phyloP scores from a whole-genome alignment of 2,329 filamentous ascomycete genomes.

The Onygenales sp. region DNA sequence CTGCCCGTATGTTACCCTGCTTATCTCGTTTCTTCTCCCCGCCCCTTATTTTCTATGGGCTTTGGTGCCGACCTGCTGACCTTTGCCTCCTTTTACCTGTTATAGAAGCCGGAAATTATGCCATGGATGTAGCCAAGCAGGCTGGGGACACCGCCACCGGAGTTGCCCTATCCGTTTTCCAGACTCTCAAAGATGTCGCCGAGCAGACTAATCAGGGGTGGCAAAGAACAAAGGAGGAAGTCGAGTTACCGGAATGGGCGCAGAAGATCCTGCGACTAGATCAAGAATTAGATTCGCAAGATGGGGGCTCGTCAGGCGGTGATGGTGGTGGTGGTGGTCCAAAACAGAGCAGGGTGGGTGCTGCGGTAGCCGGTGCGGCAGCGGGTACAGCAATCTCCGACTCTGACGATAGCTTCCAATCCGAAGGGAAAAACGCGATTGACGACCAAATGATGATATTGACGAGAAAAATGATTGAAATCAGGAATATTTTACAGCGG shows the following conservation, averaged over 20 bases:
- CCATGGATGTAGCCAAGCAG: constrained; percentile 62
- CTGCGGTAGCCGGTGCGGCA: constrained; percentile 57
- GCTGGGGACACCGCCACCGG: constrained; percentile 62
- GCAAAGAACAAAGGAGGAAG: constrained; percentile 70
- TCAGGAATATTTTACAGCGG: constrained; percentile 78
- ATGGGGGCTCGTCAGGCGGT: constrained; percentile 33
- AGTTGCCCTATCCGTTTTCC: constrained; percentile 61
- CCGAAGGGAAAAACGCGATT: constrained; percentile 57
- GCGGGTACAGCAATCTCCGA: constrained; percentile 70
- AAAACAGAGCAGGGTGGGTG: constrained; percentile 46
- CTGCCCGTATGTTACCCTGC: constrained; percentile 55
- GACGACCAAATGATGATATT: constrained; percentile 99
- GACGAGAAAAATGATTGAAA: constrained; percentile 99
- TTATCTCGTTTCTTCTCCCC: not conserved
- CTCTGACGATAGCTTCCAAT: constrained; percentile 44
- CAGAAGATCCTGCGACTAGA: constrained; percentile 59
- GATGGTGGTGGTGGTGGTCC: constrained; percentile 38
- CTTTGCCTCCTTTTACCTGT: not conserved
- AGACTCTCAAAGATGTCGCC: constrained; percentile 63
- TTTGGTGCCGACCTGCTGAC: not conserved
- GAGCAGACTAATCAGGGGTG: constrained; percentile 72
- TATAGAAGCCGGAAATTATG: constrained; percentile 65
- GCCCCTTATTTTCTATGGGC: not conserved
- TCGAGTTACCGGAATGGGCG: constrained; percentile 69
- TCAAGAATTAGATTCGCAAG: constrained; percentile 47